These are phyloP conservation scores for Fusarium protoensiforme DNA, from an alignment of 2,329 filamentous ascomycete species.

Conservation along the genomic window DNA sequence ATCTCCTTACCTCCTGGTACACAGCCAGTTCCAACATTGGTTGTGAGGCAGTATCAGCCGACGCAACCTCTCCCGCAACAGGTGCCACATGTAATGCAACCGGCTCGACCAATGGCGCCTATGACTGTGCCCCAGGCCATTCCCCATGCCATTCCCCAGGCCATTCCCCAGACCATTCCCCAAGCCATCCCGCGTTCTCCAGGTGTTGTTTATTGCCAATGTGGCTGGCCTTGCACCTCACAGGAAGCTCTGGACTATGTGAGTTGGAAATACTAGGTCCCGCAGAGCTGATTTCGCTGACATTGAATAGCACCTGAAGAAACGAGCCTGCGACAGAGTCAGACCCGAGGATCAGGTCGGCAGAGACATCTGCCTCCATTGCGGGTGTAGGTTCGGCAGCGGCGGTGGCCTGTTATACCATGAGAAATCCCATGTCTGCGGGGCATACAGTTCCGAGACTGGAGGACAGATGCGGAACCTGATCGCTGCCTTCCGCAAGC, in stretches of 20 bases:
- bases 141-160: too few species aligned
- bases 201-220: constrained; percentile 44
- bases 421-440: constrained; percentile 57
- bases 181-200: background rate
- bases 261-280: constrained; percentile 21
- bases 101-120: background rate
- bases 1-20: constrained; percentile 17
- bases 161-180: too few species aligned
- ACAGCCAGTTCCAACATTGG: constrained; percentile 1
- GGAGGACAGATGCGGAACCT: constrained; percentile 20
- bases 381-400: constrained; percentile 57
- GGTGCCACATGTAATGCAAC: background rate
- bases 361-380: constrained; percentile 56
- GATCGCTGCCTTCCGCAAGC: constrained; percentile 16
- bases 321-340: constrained; percentile 39
- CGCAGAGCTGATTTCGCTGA: constrained; percentile 16
- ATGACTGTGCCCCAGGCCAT: background rate
- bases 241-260: constrained; percentile 46
- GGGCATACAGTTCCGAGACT: constrained; percentile 47
- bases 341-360: constrained; percentile 23
- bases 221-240: constrained; percentile 51
- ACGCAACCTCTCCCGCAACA: background rate
- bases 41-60: background rate
- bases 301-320: constrained; percentile 43
- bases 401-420: constrained; percentile 59